A percentile compares a stretch with the other conserved stretches of the same genome.
phyloP scores from a whole-genome alignment of 2,329 filamentous ascomycete species.

The Microdochium trichocladiopsis region DNA sequence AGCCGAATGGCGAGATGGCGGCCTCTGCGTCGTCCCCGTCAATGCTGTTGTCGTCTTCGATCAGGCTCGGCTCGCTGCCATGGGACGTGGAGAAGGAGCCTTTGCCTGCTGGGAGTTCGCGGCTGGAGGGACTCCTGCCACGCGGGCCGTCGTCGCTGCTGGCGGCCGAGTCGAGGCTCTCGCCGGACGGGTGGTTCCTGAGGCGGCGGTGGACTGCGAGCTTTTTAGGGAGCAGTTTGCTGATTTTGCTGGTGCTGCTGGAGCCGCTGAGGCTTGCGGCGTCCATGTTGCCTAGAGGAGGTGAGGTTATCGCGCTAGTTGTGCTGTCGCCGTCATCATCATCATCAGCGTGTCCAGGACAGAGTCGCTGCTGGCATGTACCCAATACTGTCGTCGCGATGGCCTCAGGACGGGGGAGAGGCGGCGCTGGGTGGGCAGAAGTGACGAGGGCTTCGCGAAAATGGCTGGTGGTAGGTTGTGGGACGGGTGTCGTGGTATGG shows the following conservation, averaged over 20 bases:
- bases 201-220: conserved; percentile 39
- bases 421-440: too few species aligned
- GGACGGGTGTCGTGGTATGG: too few species aligned
- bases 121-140: conserved; percentile 15
- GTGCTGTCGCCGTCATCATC: too few species aligned
- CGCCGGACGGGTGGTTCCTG: conserved; percentile 35
- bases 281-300: conserved; percentile 11
- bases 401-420: too few species aligned
- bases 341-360: too few species aligned
- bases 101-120: conserved; percentile 3
- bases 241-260: conserved; percentile 24
- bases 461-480: too few species aligned
- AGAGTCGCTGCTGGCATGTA: too few species aligned
- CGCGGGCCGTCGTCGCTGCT: conserved; percentile 21
- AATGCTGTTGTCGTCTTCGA: conserved; percentile 22
- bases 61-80: conserved; percentile 6
- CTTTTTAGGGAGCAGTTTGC: conserved; percentile 46
- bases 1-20: conserved; percentile 24
- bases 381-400: too few species aligned
- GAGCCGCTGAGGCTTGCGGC: conserved; percentile 6
- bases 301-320: too few species aligned
- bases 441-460: too few species aligned
- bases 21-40: conserved; percentile 6
- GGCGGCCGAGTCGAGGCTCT: conserved; percentile 19
- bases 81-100: background rate